Percentiles rank a stretch among this genome's conserved stretches.
phyloP scores from a whole-genome alignment of 768 basidiomycete genomes.

The Collybiopsis confluens region DNA sequence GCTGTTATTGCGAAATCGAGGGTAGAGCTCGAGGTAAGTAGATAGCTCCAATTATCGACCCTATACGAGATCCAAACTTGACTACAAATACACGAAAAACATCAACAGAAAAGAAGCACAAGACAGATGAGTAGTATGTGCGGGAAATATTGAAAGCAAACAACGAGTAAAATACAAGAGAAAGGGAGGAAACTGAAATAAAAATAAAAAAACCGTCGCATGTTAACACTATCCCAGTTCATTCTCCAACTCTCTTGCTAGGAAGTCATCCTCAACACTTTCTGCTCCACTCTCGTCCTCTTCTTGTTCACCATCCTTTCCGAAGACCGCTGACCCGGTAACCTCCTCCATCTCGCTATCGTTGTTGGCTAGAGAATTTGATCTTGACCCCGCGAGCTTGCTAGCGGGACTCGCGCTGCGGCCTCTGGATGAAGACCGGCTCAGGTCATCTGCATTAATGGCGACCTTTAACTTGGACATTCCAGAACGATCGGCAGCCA shows the following conservation, averaged over 20 bases:
- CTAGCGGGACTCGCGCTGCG: constrained; percentile 11
- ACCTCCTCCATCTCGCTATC: constrained; percentile 1
- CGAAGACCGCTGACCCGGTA: constrained; percentile 26
- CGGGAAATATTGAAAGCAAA: background rate
- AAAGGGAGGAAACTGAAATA: constrained; percentile 1
- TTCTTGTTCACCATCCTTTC: constrained; percentile 37
- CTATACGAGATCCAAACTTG: background rate
- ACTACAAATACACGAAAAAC: background rate
- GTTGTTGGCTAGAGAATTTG: background rate
- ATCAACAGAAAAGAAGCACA: background rate
- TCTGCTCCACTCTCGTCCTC: constrained; percentile 47
- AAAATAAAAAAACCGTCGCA: background rate
- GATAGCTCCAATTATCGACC: background rate
- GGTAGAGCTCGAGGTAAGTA: background rate
- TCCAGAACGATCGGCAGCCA: constrained; percentile 61
- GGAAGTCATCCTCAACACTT: constrained; percentile 70
- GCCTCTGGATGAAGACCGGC: constrained; percentile 10
- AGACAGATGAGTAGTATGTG: background rate
- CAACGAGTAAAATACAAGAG: background rate
- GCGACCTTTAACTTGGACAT: constrained; percentile 68
- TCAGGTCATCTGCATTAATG: constrained; percentile 51
- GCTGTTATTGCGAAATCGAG: background rate
- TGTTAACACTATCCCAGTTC: constrained; percentile 58
- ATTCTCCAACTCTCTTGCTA: constrained; percentile 76
- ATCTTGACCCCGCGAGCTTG: background rate